phyloP scores from a whole-genome alignment of 148 eudicot species.

The Diospyros kaki region DNA sequence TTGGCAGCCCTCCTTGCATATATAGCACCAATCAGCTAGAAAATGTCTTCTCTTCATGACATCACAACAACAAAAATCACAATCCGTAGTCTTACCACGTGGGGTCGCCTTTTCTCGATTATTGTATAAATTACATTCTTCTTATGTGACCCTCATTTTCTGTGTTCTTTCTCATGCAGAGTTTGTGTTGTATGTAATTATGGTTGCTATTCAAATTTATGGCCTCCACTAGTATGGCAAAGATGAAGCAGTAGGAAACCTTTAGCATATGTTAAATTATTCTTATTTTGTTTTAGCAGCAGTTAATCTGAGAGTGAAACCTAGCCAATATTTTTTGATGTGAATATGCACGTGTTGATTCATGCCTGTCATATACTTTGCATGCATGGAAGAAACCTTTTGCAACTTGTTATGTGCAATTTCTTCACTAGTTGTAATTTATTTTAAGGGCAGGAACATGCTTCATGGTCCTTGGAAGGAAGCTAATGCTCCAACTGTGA shows the following conservation, averaged over 20 bases:
- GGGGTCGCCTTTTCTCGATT: too few relatives aligned
- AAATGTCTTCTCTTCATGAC: too few relatives aligned
- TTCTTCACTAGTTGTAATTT: constrained; percentile 4
- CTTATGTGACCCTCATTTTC: not conserved
- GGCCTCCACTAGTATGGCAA: not conserved
- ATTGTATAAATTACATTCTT: too few relatives aligned
- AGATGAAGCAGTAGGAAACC: not conserved
- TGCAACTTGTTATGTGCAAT: not conserved
- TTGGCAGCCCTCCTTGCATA: too few relatives aligned
- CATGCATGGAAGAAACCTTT: not conserved
- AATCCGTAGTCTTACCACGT: too few relatives aligned
- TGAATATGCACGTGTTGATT: not conserved
- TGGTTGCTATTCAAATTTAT: not conserved
- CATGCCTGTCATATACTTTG: not conserved
- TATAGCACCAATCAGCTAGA: too few relatives aligned
- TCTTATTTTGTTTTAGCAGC: constrained; percentile 2
- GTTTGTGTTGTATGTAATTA: not conserved
- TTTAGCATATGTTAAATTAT: not conserved
- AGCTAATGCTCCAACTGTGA: constrained; percentile 83
- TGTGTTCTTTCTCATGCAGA: not conserved
- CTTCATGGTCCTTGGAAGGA: constrained; percentile 99
- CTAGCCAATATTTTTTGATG: not conserved
- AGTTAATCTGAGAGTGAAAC: not conserved
- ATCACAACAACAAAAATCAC: too few relatives aligned
- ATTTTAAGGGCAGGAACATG: constrained; percentile 67